Percentiles rank a stretch among this genome's conserved stretches.
Conservation (phyloP, 257 asterid genomes). For the Coffea eugenioides region DNA sequence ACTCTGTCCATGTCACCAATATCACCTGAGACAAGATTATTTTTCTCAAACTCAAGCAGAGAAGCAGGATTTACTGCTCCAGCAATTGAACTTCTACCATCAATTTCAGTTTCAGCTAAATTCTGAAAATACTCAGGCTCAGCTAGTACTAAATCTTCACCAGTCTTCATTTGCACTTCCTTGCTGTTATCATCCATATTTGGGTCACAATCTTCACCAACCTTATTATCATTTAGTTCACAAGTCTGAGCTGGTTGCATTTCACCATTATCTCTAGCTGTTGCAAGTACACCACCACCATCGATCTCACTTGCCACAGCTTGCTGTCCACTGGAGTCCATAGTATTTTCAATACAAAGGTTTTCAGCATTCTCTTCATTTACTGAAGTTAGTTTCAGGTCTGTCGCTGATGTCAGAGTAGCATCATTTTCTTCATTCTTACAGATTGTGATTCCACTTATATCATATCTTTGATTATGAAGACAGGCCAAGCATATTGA, state of each 20-base stretch:
- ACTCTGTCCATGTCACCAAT: slow-evolving; percentile 17
- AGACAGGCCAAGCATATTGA: slow-evolving; percentile 58
- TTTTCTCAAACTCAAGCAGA: slow-evolving; percentile 12
- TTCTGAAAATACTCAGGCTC: slow-evolving; percentile 31
- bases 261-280: slow-evolving; percentile 32
- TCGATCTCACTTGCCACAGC: slow-evolving; percentile 25
- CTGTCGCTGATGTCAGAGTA: slow-evolving; percentile 33
- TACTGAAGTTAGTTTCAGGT: slow-evolving; percentile 31
- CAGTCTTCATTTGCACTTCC: slow-evolving; percentile 23
- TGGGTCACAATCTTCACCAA: slow-evolving; percentile 26
- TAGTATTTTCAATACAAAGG: slow-evolving; percentile 19
- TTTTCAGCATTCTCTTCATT: slow-evolving; percentile 32
- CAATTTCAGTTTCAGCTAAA: slow-evolving; percentile 33
- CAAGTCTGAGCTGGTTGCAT: slow-evolving; percentile 27
- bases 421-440: slow-evolving; percentile 34
- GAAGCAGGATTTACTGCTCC: slow-evolving; percentile 27
- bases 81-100: slow-evolving; percentile 20
- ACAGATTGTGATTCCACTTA: slow-evolving; percentile 48
- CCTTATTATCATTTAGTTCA: slow-evolving; percentile 28
- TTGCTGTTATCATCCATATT: slow-evolving; percentile 19
- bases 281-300: slow-evolving; percentile 26
- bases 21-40: slow-evolving; percentile 27
- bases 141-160: slow-evolving; percentile 20
- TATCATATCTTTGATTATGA: slow-evolving; percentile 54
- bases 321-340: slow-evolving; percentile 24